Evolutionary conservation across 176 grass and related monocot genomes (phyloP), one percentile per base, ranked within the genome.

Genomic region (Pontederia paniculata): DNA sequence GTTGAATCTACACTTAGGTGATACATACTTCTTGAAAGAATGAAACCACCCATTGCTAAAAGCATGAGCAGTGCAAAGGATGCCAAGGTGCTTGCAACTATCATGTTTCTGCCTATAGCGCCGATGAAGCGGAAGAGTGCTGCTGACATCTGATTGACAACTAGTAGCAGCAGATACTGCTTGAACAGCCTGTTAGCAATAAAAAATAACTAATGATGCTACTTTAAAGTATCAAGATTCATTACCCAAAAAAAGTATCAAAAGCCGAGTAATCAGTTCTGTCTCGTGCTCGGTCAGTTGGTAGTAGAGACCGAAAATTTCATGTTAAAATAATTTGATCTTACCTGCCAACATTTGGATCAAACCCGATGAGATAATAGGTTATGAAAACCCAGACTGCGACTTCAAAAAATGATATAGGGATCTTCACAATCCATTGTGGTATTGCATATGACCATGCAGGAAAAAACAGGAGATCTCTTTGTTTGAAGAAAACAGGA

Each of bases 401-500:
- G 28, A 85, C 83, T 57, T 83, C 81, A 48, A 80, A 15, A 56
- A 95, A 75, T 55, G 89, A 95, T 45, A 84, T 7, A 21, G 85
- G 89, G 58, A 95, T 58, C 63, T 89, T 89, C 44, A 95, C 54
- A 9, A 89, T 68, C 50, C 73, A 74, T 60, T 76, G 54, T 55
- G 89, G 81, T 58, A 95, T 73, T 64, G 85, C 57, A 78, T 89
- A 95, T 66, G 89, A 78, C 89, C 89, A 95, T 31, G 81, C 73
- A 16, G 89, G 89, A 69, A 86, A 95, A 70, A 95, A 86, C 70
- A 77, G 78, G 31, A 78, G 49, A 31, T 95, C 76, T 62, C 85
- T 79, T 61, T 95, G 89, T 62, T 80, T 89, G 70, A 80, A 95
- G 37, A 95, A 95, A 17, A 83, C 74, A 12, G 89, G 84, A 2